phyloP scores from a whole-genome alignment of 2,329 filamentous ascomycete genomes.

The Colletotrichum kahawae region DNA sequence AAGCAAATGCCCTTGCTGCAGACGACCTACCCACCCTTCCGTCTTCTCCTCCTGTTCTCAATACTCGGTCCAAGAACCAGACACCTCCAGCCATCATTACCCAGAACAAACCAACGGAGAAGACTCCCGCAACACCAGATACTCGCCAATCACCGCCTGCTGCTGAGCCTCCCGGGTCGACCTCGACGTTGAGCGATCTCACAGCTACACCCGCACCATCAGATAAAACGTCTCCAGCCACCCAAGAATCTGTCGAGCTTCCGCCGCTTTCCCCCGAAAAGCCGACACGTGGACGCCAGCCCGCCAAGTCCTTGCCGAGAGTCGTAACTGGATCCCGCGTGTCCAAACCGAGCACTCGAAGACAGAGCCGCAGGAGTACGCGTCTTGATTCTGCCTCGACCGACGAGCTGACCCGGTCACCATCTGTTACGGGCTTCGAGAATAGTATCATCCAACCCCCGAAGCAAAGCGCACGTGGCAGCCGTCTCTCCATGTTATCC shows the following conservation, averaged over 20 bases:
- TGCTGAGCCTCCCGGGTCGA: slow-evolving; percentile 24
- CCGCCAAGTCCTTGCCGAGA: neutral
- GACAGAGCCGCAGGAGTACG: slow-evolving; percentile 16
- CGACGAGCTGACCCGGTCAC: slow-evolving; percentile 52
- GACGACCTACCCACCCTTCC: neutral
- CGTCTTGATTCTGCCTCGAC: slow-evolving; percentile 48
- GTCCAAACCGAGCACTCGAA: slow-evolving; percentile 23
- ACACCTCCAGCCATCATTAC: neutral
- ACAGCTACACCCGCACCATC: slow-evolving; percentile 44
- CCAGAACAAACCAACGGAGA: neutral
- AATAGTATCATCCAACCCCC: slow-evolving; percentile 36
- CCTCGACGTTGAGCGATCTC: slow-evolving; percentile 45
- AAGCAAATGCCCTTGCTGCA: neutral
- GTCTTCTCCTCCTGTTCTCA: slow-evolving; percentile 9
- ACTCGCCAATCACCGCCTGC: neutral
- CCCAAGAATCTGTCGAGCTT: slow-evolving; percentile 32
- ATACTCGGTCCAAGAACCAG: neutral
- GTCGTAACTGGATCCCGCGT: neutral
- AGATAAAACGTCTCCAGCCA: slow-evolving; percentile 39
- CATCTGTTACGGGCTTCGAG: slow-evolving; percentile 40
- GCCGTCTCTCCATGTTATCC: slow-evolving; percentile 9
- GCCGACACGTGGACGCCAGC: neutral
- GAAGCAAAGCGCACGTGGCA: slow-evolving; percentile 26
- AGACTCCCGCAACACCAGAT: neutral
- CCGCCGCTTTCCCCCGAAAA: slow-evolving; percentile 6